Evolutionary conservation across 1,284 basidiomycete genomes (phyloP).

Genomic region (Trametes sp.): DNA sequence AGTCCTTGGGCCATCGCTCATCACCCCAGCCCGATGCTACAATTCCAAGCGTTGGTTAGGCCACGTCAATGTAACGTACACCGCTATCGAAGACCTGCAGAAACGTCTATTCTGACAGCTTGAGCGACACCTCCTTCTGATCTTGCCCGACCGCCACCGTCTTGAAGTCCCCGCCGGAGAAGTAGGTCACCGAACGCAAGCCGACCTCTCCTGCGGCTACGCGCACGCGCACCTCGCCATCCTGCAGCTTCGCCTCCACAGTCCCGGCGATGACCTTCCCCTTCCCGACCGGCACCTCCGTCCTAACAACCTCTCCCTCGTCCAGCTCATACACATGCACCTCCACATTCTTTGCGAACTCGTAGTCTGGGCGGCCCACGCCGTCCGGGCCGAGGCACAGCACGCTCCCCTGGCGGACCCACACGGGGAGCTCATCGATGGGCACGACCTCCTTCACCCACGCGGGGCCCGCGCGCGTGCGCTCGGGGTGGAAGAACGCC

Average conservation of each 20-base stretch:
- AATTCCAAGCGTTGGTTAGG: too few species aligned
- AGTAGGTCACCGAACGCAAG: constrained; percentile 32
- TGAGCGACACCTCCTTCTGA: constrained; percentile 27
- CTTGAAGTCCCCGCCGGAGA: constrained; percentile 26
- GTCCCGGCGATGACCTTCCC: constrained; percentile 48
- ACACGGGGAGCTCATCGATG: constrained; percentile 69
- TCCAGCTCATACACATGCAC: constrained; percentile 60
- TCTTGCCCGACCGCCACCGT: constrained; percentile 21
- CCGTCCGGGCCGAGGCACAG: constrained; percentile 63
- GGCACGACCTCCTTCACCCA: constrained; percentile 68
- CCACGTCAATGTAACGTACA: background rate
- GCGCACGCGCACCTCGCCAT: constrained; percentile 41
- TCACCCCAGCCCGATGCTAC: too few species aligned
- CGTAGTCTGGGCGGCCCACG: constrained; percentile 70
- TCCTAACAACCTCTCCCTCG: constrained; percentile 51
- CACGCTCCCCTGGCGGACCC: constrained; percentile 65
- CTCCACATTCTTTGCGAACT: constrained; percentile 59
- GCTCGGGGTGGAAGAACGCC: constrained; percentile 60
- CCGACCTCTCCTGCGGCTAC: constrained; percentile 36
- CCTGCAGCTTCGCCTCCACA: constrained; percentile 45
- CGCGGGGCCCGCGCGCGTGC: constrained; percentile 55
- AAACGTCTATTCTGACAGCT: constrained; percentile 3
- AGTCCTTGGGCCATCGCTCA: too few species aligned
- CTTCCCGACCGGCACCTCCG: constrained; percentile 54
- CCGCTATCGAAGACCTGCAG: background rate